phyloP scores from a whole-genome alignment of 2,329 filamentous ascomycete genomes.

The Colletotrichum eremochloae region DNA sequence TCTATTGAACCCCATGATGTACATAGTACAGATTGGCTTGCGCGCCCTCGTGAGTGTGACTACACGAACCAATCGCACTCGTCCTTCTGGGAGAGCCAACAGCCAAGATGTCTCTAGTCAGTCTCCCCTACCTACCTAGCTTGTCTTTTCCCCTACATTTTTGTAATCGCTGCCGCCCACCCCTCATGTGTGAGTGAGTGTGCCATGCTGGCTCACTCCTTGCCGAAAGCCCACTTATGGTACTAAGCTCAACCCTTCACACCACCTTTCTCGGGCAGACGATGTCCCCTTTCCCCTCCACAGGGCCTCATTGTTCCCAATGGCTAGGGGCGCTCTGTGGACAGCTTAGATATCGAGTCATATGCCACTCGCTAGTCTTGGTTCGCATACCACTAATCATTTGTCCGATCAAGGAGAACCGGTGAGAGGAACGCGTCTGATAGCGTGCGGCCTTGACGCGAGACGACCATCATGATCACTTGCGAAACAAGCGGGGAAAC shows the following conservation, averaged over 20 bases:
- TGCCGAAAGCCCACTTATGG: not conserved
- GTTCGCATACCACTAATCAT: not conserved
- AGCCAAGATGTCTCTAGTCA: slow-evolving; percentile 28
- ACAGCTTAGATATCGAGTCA: slow-evolving; percentile 14
- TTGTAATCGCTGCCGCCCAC: slow-evolving; percentile 12
- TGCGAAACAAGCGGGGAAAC: slow-evolving; percentile 33
- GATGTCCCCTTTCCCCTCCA: not conserved
- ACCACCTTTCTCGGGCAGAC: slow-evolving; percentile 22
- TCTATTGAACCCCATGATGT: slow-evolving; percentile 41
- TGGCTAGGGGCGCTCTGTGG: not conserved
- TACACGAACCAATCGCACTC: slow-evolving; percentile 31
- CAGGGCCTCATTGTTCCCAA: not conserved
- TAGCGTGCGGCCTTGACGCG: slow-evolving; percentile 16
- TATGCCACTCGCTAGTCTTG: slow-evolving; percentile 4
- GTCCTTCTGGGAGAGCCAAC: slow-evolving; percentile 18
- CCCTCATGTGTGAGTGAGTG: not conserved
- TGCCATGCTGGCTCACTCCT: not conserved
- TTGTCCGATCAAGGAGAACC: slow-evolving; percentile 15
- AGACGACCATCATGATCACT: slow-evolving; percentile 21
- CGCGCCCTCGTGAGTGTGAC: slow-evolving; percentile 30
- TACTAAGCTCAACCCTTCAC: slow-evolving; percentile 37
- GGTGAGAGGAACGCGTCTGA: not conserved
- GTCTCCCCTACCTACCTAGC: slow-evolving; percentile 1
- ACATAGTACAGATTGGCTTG: slow-evolving; percentile 27
- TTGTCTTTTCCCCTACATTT: slow-evolving; percentile 3